Conservation (phyloP, 2,329 filamentous ascomycete species). For the Aspergillus oerlinghausenensis region DNA sequence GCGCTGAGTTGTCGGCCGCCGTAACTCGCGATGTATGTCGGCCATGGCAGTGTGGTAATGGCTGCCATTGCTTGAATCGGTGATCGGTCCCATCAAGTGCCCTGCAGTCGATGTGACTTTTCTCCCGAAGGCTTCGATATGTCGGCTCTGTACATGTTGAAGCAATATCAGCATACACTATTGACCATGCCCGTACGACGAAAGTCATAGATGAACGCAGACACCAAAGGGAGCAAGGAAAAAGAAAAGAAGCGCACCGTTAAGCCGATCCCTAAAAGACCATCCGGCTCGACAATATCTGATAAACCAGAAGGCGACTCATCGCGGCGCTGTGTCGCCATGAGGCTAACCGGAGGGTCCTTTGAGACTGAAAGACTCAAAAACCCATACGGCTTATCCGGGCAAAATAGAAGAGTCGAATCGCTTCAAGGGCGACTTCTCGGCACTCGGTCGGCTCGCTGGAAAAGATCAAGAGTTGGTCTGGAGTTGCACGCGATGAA, state of each 20-base stretch:
- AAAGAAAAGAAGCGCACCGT: constrained; percentile 35
- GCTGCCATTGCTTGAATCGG: constrained; percentile 48
- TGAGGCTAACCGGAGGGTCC: constrained; percentile 25
- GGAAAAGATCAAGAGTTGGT: constrained; percentile 7
- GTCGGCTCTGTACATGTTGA: constrained; percentile 60
- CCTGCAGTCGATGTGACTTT: constrained; percentile 93
- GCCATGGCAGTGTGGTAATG: constrained; percentile 85
- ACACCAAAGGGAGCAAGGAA: constrained; percentile 2
- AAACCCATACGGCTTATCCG: constrained; percentile 23
- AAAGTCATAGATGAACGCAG: not conserved
- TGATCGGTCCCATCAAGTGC: constrained; percentile 72
- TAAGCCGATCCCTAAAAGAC: constrained; percentile 45
- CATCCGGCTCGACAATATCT: constrained; percentile 40
- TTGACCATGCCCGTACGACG: not conserved
- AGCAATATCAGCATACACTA: constrained; percentile 9
- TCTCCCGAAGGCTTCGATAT: constrained; percentile 85
- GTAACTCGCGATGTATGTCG: constrained; percentile 83
- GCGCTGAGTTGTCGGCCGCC: constrained; percentile 76
- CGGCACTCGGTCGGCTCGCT: constrained; percentile 5
- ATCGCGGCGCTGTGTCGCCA: constrained; percentile 45
- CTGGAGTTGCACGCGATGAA: constrained; percentile 25
- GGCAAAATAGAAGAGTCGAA: constrained; percentile 12
- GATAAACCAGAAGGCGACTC: constrained; percentile 42
- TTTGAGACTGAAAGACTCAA: constrained; percentile 15
- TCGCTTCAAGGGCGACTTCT: not conserved